These are phyloP conservation scores for Eutypella sp. DNA, from an alignment of 2,329 filamentous ascomycete species.

Conservation along the genomic window DNA sequence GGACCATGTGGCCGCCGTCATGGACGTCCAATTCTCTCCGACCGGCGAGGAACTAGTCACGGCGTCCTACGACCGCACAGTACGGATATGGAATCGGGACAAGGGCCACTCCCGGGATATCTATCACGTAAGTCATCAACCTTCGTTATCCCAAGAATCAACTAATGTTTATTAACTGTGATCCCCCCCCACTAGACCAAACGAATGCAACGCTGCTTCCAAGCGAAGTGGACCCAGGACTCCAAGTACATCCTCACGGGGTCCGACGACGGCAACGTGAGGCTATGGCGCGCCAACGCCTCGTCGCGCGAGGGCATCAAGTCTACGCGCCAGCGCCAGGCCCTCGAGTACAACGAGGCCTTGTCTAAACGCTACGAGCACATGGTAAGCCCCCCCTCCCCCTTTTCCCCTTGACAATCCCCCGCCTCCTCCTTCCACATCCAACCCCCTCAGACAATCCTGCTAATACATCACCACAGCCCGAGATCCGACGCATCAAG, in stretches of 20 bases:
- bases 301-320: slow-evolving; percentile 81
- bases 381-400: slow-evolving; percentile 49
- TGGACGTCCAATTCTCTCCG: slow-evolving; percentile 93
- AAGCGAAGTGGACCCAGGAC: slow-evolving; percentile 79
- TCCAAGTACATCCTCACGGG: slow-evolving; percentile 85
- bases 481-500: slow-evolving; percentile 85
- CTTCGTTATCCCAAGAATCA: no score
- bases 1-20: slow-evolving; percentile 63
- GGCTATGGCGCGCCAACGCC: slow-evolving; percentile 85
- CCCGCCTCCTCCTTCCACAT: neutral
- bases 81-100: slow-evolving; percentile 78
- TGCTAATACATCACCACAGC: slow-evolving; percentile 31
- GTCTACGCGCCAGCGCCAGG: slow-evolving; percentile 76
- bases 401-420: neutral
- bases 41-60: slow-evolving; percentile 92
- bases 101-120: slow-evolving; percentile 84
- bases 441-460: slow-evolving; percentile 8
- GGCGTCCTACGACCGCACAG: slow-evolving; percentile 79
- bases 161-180: no score
- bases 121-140: slow-evolving; percentile 96
- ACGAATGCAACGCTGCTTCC: slow-evolving; percentile 1
- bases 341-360: slow-evolving; percentile 86
- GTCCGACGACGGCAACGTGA: slow-evolving; percentile 87
- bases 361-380: slow-evolving; percentile 80
- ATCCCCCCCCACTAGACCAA: no score